A percentile compares a stretch with the other conserved stretches of the same genome.
phyloP scores from a whole-genome alignment of 306 rosid species.

The Corylus avellana region DNA sequence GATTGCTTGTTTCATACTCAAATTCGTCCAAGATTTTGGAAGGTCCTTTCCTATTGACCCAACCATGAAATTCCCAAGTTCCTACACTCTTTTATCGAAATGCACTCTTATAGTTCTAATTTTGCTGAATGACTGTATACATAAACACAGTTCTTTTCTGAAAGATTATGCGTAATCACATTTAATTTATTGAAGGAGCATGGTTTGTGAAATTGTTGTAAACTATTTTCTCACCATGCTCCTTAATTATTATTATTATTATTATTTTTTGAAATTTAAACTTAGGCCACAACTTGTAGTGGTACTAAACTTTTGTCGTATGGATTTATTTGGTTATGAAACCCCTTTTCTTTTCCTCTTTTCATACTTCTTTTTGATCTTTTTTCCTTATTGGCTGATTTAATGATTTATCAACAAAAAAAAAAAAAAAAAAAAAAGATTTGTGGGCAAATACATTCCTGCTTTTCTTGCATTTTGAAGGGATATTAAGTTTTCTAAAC shows the following conservation, averaged over 20 bases:
- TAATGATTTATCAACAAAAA: neutral
- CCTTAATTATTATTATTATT: neutral
- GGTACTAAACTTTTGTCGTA: neutral
- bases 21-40: neutral
- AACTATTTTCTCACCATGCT: neutral
- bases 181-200: neutral
- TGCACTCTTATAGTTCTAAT: constrained; percentile 1
- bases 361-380: neutral
- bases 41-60: neutral
- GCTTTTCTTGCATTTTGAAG: constrained; percentile 5
- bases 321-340: neutral
- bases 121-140: neutral
- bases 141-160: neutral
- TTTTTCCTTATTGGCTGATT: neutral
- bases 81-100: neutral
- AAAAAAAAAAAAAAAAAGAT: too few species aligned
- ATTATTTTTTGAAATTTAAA: neutral
- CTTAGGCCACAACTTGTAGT: neutral
- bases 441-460: neutral
- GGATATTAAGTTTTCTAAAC: constrained; percentile 15
- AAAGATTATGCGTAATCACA: neutral
- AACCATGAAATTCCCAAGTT: neutral
- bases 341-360: neutral
- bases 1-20: neutral
- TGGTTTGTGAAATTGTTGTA: neutral